Evolutionary conservation across 208 protist species (phyloP), one percentile per base, ranked within the genome.

Genomic region (Leishmania aethiopica): DNA sequence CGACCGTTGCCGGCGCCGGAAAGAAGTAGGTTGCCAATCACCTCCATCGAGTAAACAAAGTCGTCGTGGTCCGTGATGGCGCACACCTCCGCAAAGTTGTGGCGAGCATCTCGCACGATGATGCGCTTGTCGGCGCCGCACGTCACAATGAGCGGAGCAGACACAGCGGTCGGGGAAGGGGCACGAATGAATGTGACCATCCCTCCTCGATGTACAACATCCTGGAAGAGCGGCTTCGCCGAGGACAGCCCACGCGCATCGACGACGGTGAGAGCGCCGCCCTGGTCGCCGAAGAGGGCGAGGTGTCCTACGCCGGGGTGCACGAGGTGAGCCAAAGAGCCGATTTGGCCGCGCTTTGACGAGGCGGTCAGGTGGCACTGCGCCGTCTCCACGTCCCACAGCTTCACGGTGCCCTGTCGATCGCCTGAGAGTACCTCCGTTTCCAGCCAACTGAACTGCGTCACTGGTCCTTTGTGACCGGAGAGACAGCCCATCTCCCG

Each of bases 21-120:
- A 28, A 97, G 74, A 32, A 96, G 82, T 45, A 96, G 72, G 37
- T 85, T 74, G 25, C 90, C 92, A 67, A 95, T 88, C 8, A 91
- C 89, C 40, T 95, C 88, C 57, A 97, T 60, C 4, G 90, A 95
- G 73, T 97, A 97, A 76, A 98, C 91, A 77, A 94, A 97, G 80
- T 97, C 94, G 42, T 80, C 66, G 78, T 98, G 93, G 28, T 95
- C 88, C 2, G 85, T 82, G 25, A 95, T 80, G 15, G n/a, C 77
- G 84, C 91, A 87, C 32, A 96, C 72, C 19, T 78, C 53, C 0
- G 60, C 57, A 78, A 94, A 97, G 77, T 73, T 78, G 22, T 45
- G 64, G 37, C 93, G 91, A 0, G 93, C 88, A 62, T 98, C 95
- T 10, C 97, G 83, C 19, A 89, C 89, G 15, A 86, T 71, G 75